phyloP scores from a whole-genome alignment of 2,329 filamentous ascomycete genomes.

The Penicillium sp. region DNA sequence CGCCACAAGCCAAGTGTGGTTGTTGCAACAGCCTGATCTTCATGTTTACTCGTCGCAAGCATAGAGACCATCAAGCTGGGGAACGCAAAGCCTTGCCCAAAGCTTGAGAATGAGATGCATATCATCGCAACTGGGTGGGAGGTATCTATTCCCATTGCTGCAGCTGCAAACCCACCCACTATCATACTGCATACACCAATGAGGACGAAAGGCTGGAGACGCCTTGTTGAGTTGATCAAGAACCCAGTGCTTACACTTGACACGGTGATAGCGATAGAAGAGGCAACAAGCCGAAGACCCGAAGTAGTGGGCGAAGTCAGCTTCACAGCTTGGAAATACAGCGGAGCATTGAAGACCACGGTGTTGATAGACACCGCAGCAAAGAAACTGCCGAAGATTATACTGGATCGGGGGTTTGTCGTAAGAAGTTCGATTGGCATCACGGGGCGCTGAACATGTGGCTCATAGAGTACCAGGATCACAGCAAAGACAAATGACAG shows the following conservation, averaged over 20 bases:
- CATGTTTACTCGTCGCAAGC: conserved; percentile 60
- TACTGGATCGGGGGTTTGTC: conserved; percentile 49
- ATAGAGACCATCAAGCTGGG: conserved; percentile 66
- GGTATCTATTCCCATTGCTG: conserved; percentile 54
- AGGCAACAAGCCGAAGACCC: conserved; percentile 70
- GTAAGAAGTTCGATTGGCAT: conserved; percentile 54
- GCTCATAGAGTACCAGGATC: conserved; percentile 45
- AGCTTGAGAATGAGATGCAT: conserved; percentile 57
- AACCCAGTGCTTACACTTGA: conserved; percentile 63
- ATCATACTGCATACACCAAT: conserved; percentile 54
- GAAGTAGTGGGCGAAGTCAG: conserved; percentile 69
- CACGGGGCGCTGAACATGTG: conserved; percentile 49
- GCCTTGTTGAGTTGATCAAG: conserved; percentile 61
- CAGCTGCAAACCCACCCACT: conserved; percentile 54
- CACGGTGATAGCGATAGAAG: conserved; percentile 58
- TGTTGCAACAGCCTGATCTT: conserved; percentile 69
- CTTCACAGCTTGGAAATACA: conserved; percentile 77
- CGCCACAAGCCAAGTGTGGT: conserved; percentile 72
- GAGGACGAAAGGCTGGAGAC: conserved; percentile 61
- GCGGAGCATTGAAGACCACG: conserved; percentile 69
- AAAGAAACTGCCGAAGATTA: conserved; percentile 57
- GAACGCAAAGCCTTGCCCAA: conserved; percentile 67
- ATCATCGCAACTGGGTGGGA: conserved; percentile 58
- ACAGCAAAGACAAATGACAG: conserved; percentile 42
- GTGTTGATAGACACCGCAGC: conserved; percentile 53